phyloP scores from a whole-genome alignment of 2,329 filamentous ascomycete species.

The Aspergillus melleus region DNA sequence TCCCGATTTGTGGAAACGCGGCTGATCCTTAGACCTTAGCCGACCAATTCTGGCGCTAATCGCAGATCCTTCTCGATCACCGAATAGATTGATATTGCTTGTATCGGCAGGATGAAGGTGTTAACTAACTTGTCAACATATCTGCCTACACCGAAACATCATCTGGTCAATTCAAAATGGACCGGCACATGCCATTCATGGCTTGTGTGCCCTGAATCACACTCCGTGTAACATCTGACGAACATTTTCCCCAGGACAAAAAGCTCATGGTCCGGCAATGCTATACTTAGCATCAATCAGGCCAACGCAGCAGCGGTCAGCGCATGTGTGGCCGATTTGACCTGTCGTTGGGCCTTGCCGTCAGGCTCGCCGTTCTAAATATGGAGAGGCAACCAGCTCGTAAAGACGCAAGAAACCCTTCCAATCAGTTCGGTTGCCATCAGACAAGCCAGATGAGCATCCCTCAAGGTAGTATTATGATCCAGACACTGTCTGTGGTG shows the following conservation, averaged over 20 bases:
- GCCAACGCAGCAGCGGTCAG: not conserved
- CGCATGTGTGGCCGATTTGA: not conserved
- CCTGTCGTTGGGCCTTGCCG: too few species aligned
- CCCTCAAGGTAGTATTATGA: not conserved
- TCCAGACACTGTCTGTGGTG: not conserved
- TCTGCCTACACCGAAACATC: too few species aligned
- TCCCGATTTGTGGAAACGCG: not conserved
- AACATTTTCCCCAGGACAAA: too few species aligned
- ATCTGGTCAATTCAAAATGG: too few species aligned
- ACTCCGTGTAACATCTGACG: not conserved
- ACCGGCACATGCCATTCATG: too few species aligned
- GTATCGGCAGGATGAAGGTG: too few species aligned
- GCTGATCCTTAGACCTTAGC: not conserved
- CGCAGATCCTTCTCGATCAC: too few species aligned
- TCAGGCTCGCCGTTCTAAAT: too few species aligned
- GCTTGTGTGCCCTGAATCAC: too few species aligned
- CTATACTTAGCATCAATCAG: not conserved
- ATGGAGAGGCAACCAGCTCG: too few species aligned
- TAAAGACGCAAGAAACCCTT: not conserved
- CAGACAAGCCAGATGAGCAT: not conserved
- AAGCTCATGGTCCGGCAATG: not conserved
- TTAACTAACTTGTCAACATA: too few species aligned
- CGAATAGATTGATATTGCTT: too few species aligned
- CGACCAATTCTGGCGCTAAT: not conserved
- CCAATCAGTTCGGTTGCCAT: not conserved